Conservation (phyloP, 352 stramenopile genomes). For the Phytophthora quininea region DNA sequence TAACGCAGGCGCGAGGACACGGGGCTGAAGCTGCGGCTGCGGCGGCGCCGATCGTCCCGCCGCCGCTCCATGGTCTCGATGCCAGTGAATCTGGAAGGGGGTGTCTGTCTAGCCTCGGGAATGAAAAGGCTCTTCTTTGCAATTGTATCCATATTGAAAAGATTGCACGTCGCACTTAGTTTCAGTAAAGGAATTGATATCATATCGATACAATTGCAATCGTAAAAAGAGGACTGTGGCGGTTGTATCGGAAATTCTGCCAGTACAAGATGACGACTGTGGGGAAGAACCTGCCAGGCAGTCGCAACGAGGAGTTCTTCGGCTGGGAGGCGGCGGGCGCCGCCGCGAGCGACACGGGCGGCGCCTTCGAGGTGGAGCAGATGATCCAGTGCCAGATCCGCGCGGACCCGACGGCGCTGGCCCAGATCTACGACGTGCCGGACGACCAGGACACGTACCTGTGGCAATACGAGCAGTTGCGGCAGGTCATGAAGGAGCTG, state of each 20-base stretch:
- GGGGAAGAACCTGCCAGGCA: slow-evolving; percentile 79
- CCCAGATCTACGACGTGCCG: slow-evolving; percentile 74
- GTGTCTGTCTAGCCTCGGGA: background rate
- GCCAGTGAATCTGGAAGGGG: background rate
- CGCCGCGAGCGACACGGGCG: slow-evolving; percentile 37
- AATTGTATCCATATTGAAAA: too few species aligned
- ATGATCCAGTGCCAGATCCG: slow-evolving; percentile 78
- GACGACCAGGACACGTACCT: slow-evolving; percentile 85
- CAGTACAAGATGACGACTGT: slow-evolving; percentile 40
- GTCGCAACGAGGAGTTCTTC: slow-evolving; percentile 84
- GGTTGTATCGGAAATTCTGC: too few species aligned
- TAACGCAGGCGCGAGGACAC: slow-evolving; percentile 45
- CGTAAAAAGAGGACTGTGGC: too few species aligned
- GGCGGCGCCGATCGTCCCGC: slow-evolving; percentile 24
- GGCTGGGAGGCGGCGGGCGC: slow-evolving; percentile 51
- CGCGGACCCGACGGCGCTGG: slow-evolving; percentile 56
- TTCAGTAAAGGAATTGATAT: too few species aligned
- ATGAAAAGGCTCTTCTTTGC: too few species aligned
- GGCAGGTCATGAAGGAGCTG: slow-evolving; percentile 85
- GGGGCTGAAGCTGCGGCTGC: slow-evolving; percentile 38
- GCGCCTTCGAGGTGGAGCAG: slow-evolving; percentile 80
- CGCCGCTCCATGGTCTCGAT: slow-evolving; percentile 36
- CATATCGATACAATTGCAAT: too few species aligned
- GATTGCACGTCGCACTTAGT: too few species aligned
- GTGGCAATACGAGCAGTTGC: slow-evolving; percentile 87